Base-by-base conservation (phyloP, 805 yeast genomes). In the Tetrapisispora taiwanensis region DNA sequence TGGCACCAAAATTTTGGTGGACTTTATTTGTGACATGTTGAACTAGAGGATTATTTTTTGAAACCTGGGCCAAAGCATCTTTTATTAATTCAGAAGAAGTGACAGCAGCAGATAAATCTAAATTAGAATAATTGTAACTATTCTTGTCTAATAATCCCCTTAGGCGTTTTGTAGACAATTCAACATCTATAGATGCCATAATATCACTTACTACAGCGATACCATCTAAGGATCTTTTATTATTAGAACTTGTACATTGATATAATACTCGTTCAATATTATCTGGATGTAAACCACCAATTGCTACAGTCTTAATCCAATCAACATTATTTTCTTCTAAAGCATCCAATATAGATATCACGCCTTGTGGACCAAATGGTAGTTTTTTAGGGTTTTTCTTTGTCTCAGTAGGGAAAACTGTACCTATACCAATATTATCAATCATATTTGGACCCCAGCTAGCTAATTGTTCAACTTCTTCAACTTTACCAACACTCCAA, bases 1-100 rank as follows among this genome's bases (percentile, higher is more conserved):
- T 88, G 6, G 97, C 96, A 46, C 88, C 81, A 57, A 85, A 78
- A 59, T 85, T 84, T 56, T 84, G 84, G 24, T 84, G 95, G n/a
- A 89, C 96, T 45, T 73, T 74, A 56, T 88, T 88, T 18, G 95
- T 88, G 46, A 89, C 81, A 54, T 88, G 95, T 56, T 89, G 96
- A 7, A 86, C 79, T 51, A 88, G 62, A 0, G 95, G 94, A 5
- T 68, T 65, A 0, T 51, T 50, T 13, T 44, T 8, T 4, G 53
- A 43, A 13, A 65, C 64, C 36, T 55, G 55, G 1, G 44, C 30
- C 3, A 69, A 52, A 1, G 60, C 41, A 15, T 36, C 46, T 36
- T 41, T 43, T 30, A 53, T 41, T 3, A 46, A 17, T 13, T 41
- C 42, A 1, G 17, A n/a, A 12, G 40, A 2, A 24, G 13, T 13